Percentiles rank a stretch among this genome's conserved stretches.
These are phyloP conservation scores for Millerago galiae DNA, from an alignment of 805 yeast genomes.

Conservation along the genomic window DNA sequence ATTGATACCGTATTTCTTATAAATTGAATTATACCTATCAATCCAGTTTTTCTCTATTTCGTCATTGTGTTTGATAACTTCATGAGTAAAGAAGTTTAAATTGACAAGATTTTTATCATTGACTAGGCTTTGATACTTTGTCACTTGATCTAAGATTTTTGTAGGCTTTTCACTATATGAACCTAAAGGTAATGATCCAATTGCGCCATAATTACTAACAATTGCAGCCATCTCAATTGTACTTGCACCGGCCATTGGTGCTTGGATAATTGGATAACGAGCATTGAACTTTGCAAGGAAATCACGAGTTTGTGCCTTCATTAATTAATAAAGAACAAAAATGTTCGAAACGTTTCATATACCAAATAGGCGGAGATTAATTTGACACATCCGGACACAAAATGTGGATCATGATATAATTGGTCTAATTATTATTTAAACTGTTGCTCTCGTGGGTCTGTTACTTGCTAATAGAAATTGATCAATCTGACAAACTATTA, in stretches of 20 bases:
- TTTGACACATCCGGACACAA: too few species aligned
- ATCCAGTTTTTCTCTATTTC: conserved; percentile 20
- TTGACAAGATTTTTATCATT: conserved; percentile 26
- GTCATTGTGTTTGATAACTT: conserved; percentile 15
- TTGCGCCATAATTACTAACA: conserved; percentile 37
- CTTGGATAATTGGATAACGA: conserved; percentile 41
- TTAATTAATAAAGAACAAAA: too few species aligned
- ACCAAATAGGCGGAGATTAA: neutral
- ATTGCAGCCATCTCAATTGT: conserved; percentile 39
- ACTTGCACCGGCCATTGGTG: conserved; percentile 58
- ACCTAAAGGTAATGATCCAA: conserved; percentile 40
- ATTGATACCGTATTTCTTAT: conserved; percentile 2
- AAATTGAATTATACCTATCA: conserved; percentile 10
- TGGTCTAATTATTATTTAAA: too few species aligned
- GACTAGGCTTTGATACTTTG: conserved; percentile 10
- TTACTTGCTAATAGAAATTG: too few species aligned
- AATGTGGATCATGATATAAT: too few species aligned
- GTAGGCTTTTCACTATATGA: conserved; percentile 8
- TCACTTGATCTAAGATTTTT: conserved; percentile 8
- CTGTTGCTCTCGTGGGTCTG: too few species aligned
- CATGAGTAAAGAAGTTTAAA: conserved; percentile 43
- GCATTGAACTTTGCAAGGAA: conserved; percentile 24
- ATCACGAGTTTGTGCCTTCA: conserved; percentile 13
- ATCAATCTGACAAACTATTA: too few species aligned
- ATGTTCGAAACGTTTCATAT: neutral